Base-by-base conservation (phyloP, 2,329 filamentous ascomycete genomes). In the Colletotrichum sp. region DNA sequence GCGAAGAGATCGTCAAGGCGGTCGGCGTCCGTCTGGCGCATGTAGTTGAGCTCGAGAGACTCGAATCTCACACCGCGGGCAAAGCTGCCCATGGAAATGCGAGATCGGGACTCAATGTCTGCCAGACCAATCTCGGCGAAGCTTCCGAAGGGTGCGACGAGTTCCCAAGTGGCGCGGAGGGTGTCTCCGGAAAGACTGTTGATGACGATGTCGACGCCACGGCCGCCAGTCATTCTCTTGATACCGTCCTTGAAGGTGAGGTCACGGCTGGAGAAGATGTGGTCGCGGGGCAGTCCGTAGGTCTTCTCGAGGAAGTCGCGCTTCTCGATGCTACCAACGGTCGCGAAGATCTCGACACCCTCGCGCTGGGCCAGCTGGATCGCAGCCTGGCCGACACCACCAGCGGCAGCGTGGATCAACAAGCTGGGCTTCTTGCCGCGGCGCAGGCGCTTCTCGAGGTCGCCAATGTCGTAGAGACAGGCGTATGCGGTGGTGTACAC, bases 31-130 rank as follows among this genome's bases (percentile, higher is more conserved):
- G 85, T 84, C 77, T 88, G 88, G 66, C 85, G 87, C 39, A 84
- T 84, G 75, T 89, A 89, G 55, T 78, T 79, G 18, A 87, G 85
- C 34, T 73, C 71, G 24, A 70, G 66, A n/a, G 71, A 57, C 52
- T 73, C 71, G 9, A 73, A 67, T n/a, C 66, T 36, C n/a, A 52
- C 39, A 30, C 71, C 60, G 63, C 66, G 66, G 12, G 52, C 24
- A 68, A 89, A 87, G 18, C 85, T 85, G 16, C 83, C 78, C 85
- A 91, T 88, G 55, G 90, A 87, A 0, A 91, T 80, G 1, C 85
- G 81, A 2, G 83, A 84, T 71, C 86, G 88, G 73, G 80, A 83
- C 7, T 81, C 79, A n/a, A 85, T 81, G 55, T 87, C 86, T 39
- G 83, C 78, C 77, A 82, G 85, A 8, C 86, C 85, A 61, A 89